Evolutionary conservation across 352 stramenopile species (phyloP), one percentile per base, ranked within the genome.

Genomic region (Discostella stelligera): DNA sequence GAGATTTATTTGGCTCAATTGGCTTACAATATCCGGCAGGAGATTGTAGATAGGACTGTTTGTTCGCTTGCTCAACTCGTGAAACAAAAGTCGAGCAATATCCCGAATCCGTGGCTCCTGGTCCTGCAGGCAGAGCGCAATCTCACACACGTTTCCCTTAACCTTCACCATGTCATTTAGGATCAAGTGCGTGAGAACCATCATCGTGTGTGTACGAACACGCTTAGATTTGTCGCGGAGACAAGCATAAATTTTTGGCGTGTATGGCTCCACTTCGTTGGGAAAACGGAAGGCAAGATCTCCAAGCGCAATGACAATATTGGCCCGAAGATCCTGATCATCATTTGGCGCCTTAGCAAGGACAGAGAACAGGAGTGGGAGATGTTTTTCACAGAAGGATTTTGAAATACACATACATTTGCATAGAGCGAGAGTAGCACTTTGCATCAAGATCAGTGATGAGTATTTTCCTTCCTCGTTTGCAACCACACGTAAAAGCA

Each of bases 101-200:
- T 97, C 94, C 13, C 91, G 90, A 64, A 99, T 98, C 32, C 92
- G 81, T 39, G 91, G 80, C 49, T 97, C 95, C n/a, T 95, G 79
- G 77, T 99, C 96, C 10, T 97, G 90, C 20, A 99, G 83, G 41
- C 94, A 98, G 10, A 98, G 91, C 2, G 96, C 96, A 64, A 99
- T 97, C 65, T 98, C 85, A 54, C 85, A 90, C 3, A 96, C 88
- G 82, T 98, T 94, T 14, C 95, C 96, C 79, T 98, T 98, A n/a
- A 98, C 96, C 88, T 98, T 98, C 46, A 99, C 97, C 97, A 99
- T 99, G 75, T 99, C 97, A 84, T 99, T 99, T 37, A 99, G 85
- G 81, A 99, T 98, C 41, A 99, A 91, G 77, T 99, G 97, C 27
- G 96, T 98, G 2, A 99, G 91, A 32, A 99, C 96, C 74, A 98